Evolutionary conservation across 129 eudicot genomes (phyloP).

Genomic region (Tanacetum coccineum): DNA sequence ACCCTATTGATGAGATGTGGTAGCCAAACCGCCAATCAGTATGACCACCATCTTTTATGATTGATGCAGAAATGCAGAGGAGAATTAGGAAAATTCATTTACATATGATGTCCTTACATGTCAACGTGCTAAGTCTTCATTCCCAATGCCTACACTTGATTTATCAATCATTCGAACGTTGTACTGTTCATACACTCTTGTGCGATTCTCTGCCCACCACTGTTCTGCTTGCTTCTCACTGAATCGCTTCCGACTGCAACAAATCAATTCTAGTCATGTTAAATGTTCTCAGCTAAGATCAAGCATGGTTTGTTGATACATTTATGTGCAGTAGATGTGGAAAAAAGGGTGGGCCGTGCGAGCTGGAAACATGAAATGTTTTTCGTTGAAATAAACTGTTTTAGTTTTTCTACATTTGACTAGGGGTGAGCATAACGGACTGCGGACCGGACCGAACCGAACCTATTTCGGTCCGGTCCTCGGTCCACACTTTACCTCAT

Average conservation of each 20-base stretch:
- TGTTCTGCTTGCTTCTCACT: slow-evolving; percentile 96
- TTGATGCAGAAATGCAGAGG: slow-evolving; percentile 17
- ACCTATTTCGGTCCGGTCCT: too few species aligned
- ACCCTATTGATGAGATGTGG: slow-evolving; percentile 22
- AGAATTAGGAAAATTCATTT: slow-evolving; percentile 28
- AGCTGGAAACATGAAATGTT: too few species aligned
- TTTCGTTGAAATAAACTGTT: too few species aligned
- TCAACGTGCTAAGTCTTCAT: slow-evolving; percentile 57
- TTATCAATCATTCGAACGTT: slow-evolving; percentile 81
- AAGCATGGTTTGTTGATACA: neutral
- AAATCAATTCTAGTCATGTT: slow-evolving; percentile 11
- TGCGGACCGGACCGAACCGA: too few species aligned
- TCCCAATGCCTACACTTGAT: slow-evolving; percentile 68
- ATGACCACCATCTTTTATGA: slow-evolving; percentile 35
- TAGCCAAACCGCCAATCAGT: slow-evolving; percentile 29
- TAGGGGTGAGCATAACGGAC: too few species aligned
- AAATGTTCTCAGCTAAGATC: neutral
- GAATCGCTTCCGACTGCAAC: slow-evolving; percentile 87
- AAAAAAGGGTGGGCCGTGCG: neutral
- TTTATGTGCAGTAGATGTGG: too few species aligned
- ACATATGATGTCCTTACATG: slow-evolving; percentile 26
- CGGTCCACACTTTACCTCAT: too few species aligned
- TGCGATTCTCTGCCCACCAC: slow-evolving; percentile 98
- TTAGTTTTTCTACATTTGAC: too few species aligned
- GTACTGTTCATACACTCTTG: slow-evolving; percentile 71